A percentile compares a stretch with the other conserved stretches of the same genome.
phyloP scores from a whole-genome alignment of 176 grass and related monocot genomes.

The Carex myosuroides region DNA sequence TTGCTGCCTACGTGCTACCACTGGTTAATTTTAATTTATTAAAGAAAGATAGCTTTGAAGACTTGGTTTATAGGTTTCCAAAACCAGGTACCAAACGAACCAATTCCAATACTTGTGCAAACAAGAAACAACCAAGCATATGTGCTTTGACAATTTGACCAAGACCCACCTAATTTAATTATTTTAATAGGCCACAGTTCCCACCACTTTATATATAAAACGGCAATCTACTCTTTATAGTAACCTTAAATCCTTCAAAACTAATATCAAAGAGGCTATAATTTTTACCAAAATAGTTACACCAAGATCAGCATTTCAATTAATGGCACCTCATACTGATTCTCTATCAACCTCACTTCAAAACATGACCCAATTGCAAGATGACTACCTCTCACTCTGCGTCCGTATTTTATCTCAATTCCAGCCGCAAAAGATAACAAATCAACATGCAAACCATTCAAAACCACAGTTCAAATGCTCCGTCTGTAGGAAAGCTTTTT shows the following conservation, averaged over 20 bases:
- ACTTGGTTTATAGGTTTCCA: neutral
- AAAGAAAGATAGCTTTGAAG: neutral
- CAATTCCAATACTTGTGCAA: neutral
- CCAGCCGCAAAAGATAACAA: neutral
- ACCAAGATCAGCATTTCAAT: neutral
- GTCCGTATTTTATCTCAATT: conserved; percentile 34
- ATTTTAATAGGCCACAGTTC: neutral
- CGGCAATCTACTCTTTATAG: too few relatives aligned
- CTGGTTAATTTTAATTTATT: neutral
- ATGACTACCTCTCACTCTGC: conserved; percentile 55
- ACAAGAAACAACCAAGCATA: neutral
- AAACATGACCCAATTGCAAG: conserved; percentile 23
- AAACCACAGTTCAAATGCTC: conserved; percentile 53
- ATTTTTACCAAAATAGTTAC: neutral
- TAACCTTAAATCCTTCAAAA: neutral
- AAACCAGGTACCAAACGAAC: neutral
- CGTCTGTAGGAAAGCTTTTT: conserved; percentile 64
- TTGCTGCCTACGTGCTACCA: neutral
- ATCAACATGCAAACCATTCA: neutral
- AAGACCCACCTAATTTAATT: neutral
- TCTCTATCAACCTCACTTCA: conserved; percentile 17
- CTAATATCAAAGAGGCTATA: neutral
- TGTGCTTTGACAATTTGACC: conserved; percentile 16
- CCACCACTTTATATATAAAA: neutral
- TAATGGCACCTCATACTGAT: conserved; percentile 21